A percentile compares a stretch with the other conserved stretches of the same genome.
Evolutionary conservation across 2,329 filamentous ascomycete genomes (phyloP).

Genomic region (Cordyceps cateniannulata): DNA sequence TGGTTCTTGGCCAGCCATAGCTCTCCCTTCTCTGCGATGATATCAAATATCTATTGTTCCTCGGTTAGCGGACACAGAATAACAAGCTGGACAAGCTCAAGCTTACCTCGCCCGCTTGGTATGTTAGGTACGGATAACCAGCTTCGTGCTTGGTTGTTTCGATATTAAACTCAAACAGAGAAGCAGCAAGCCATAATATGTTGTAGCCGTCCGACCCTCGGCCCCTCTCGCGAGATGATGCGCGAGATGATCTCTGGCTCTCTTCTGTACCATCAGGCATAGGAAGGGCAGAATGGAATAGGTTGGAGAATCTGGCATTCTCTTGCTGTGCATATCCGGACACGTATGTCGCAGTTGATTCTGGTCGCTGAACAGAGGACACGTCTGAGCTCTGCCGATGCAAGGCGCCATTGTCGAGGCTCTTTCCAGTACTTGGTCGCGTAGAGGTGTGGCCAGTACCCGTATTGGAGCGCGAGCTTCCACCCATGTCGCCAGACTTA

Average conservation of each 20-base stretch:
- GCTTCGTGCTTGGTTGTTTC: slow-evolving; percentile 85
- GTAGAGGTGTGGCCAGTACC: slow-evolving; percentile 32
- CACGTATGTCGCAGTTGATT: slow-evolving; percentile 50
- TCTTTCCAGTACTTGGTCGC: slow-evolving; percentile 54
- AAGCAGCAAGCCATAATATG: slow-evolving; percentile 85
- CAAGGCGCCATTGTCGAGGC: slow-evolving; percentile 47
- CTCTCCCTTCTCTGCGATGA: slow-evolving; percentile 94
- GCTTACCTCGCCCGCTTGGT: slow-evolving; percentile 81
- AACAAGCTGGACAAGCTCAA: not conserved
- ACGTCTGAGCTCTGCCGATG: slow-evolving; percentile 48
- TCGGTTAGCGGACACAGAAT: not conserved
- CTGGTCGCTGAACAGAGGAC: slow-evolving; percentile 37
- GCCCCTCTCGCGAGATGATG: slow-evolving; percentile 53
- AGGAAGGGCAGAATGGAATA: slow-evolving; percentile 85
- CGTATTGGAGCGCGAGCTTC: slow-evolving; percentile 42
- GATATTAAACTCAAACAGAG: slow-evolving; percentile 95
- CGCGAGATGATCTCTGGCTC: slow-evolving; percentile 47
- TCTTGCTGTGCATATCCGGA: slow-evolving; percentile 41
- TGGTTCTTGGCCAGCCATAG: slow-evolving; percentile 97
- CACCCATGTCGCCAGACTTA: slow-evolving; percentile 46
- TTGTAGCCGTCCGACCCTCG: slow-evolving; percentile 53
- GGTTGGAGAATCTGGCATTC: slow-evolving; percentile 58
- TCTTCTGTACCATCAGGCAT: slow-evolving; percentile 60
- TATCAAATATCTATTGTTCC: slow-evolving; percentile 63
- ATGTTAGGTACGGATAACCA: slow-evolving; percentile 92